Evolutionary conservation across 257 asterid genomes (phyloP), one percentile per base, ranked within the genome.

Genomic region (Linderniella brevidens): DNA sequence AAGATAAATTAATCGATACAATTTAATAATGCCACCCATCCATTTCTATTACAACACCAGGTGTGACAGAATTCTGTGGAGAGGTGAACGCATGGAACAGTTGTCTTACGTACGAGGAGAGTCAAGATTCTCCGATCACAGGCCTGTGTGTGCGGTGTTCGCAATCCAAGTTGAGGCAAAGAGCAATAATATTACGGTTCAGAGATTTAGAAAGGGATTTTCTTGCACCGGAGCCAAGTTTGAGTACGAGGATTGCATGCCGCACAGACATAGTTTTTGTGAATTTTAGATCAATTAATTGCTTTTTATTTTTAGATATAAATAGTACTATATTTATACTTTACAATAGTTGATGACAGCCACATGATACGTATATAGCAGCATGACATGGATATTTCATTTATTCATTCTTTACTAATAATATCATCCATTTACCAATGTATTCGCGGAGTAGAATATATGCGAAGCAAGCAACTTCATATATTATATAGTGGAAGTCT

Each of bases 1-100:
- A n/a, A n/a, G n/a, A n/a, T n/a, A n/a, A n/a, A n/a, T n/a, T n/a
- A n/a, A n/a, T n/a, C n/a, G n/a, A n/a, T n/a, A n/a, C n/a, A n/a
- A 25, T 25, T 25, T 25, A 10, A 13, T 13, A 10, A 10, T 10
- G 15, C 17, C n/a, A 16, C 48, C 17, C 3, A 3, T 43, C 1
- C n/a, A 8, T 43, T 1, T 3, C 17, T 43, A 12, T 43, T 43
- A 43, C 43, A 1, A 39, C 15, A 3, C 14, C 75, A 84, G 96
- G 96, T 86, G 96, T 53, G 96, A 86, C 20, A 70, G 96, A 54
- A 80, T 86, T 43, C 46, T 86, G 51, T 86, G 96, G 96, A 74
- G 64, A 2, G 96, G 96, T 0, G 42, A 52, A 0, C 86, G 93
- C 8, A 70, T 82, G 0, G 92, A 82, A 12, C 86, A 82, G 19